Evolutionary conservation across 208 protist species (phyloP).

Genomic region (Crithidia brevicula): DNA sequence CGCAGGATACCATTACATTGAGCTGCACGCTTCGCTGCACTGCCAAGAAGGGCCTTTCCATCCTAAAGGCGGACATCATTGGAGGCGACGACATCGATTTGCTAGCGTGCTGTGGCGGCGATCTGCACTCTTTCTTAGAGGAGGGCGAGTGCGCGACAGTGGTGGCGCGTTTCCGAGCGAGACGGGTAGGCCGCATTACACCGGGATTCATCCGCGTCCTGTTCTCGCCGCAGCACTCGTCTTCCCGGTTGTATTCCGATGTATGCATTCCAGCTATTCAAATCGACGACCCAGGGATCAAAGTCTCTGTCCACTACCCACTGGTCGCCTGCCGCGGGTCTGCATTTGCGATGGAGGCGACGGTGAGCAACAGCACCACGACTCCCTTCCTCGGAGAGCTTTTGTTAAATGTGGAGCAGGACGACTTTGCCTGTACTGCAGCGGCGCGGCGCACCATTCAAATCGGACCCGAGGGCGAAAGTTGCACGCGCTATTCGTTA

Average conservation of each 20-base stretch:
- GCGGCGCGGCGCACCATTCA: constrained; percentile 47
- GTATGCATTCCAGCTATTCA: constrained; percentile 55
- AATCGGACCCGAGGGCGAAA: constrained; percentile 21
- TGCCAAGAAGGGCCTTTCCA: constrained; percentile 44
- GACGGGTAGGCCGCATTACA: constrained; percentile 30
- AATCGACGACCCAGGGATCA: constrained; percentile 40
- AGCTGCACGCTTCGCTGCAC: constrained; percentile 51
- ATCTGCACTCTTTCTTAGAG: constrained; percentile 46
- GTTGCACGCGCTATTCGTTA: constrained; percentile 18
- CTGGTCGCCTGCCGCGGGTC: constrained; percentile 32
- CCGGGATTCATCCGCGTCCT: constrained; percentile 65
- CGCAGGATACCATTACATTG: constrained; percentile 46
- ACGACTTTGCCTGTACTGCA: constrained; percentile 40
- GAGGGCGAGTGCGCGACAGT: constrained; percentile 65
- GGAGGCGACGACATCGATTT: constrained; percentile 40
- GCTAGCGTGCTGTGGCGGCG: constrained; percentile 34
- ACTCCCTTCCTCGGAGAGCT: constrained; percentile 47
- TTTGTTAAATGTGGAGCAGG: constrained; percentile 27
- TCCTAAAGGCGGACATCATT: constrained; percentile 51
- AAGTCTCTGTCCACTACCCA: constrained; percentile 42
- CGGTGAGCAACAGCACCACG: constrained; percentile 38
- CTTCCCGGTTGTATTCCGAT: constrained; percentile 45
- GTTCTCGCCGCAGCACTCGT: constrained; percentile 31
- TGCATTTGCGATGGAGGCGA: constrained; percentile 43
- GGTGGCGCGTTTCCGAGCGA: constrained; percentile 36